Evolutionary conservation across 2,329 filamentous ascomycete genomes (phyloP), one percentile per base, ranked within the genome.

Genomic region (Colletotrichum phormii): DNA sequence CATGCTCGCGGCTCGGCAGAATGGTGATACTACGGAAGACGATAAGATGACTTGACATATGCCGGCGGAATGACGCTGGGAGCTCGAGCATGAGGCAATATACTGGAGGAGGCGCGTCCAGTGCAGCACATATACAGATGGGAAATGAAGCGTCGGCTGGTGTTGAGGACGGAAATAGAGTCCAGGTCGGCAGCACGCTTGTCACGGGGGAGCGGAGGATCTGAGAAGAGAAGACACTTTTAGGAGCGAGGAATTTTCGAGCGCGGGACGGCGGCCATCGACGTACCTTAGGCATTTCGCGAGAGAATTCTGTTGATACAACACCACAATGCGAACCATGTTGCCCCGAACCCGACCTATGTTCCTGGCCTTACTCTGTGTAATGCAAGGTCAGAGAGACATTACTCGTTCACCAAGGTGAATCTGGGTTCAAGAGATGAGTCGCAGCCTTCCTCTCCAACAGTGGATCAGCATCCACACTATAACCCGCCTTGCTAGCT

Each of bases 11-110:
- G 79, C 78, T 26, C 67, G 75, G 9, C 79, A 78, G 12, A 79
- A 79, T 24, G 85, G 83, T 1, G 85, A 88, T 64, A 86, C 84
- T 29, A 89, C 85, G 0, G 87, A 88, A 61, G 87, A 89, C 2
- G 88, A 88, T 35, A 82, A 82, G 76, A 78, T 77, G 78, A 77
- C 67, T 63, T 73, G 64, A 72, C 37, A 42, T 42, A 15, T 15
- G 15, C 37, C 37, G 59, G 61, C 13, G 33, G 31, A 46, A 12
- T 37, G 24, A 59, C 31, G n/a, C 6, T n/a, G 12, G 12, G 13
- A 4, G n/a, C 18, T 31, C 31, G 22, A 42, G 18, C 6, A 1
- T 24, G 18, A 31, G n/a, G 29, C 7, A n/a, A 24, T n/a, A 22
- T 7, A 33, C 4, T 13, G 11, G 29, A 35, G 61, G 35, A 6